Base-by-base conservation (phyloP, 768 basidiomycete genomes). In the Agaricus subrufescens region DNA sequence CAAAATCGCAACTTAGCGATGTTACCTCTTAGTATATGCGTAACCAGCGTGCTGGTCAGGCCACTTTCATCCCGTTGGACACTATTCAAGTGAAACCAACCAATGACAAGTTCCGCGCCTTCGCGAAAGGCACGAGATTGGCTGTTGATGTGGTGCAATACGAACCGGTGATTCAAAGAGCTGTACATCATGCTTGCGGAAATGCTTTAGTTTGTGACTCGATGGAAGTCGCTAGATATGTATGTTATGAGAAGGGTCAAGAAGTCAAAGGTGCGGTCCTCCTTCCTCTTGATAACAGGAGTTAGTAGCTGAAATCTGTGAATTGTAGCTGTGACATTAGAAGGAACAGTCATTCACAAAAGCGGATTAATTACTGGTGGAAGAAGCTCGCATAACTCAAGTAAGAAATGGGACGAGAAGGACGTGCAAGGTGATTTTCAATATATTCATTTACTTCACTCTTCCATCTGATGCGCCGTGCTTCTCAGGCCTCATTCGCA, bases 11-110 rank as follows among this genome's bases (percentile, higher is more conserved):
- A 15, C 38, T 30, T 30, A 31, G 37, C 37, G 52, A 31, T 61
- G 42, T 48, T 46, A 5, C n/a, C 23, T n/a, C 52, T 1, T 62
- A 94, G 89, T 98, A 97, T 69, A 84, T 99, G 83, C 88, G 94
- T 59, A 94, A 89, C 58, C 94, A 97, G 70, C 89, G 95, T 37
- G 85, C 90, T 0, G 97, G 96, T 1, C 92, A 94, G 71, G 96
- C 96, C 11, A 99, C 97, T 0, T 98, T 98, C 74, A 89, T 99
- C 46, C 97, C 97, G 0, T 85, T 99, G n/a, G 96, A 98, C 68
- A 95, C 94, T 8, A 96, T 98, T 61, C 91, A 94, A 66, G 88
- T 89, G 34, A 98, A 96, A 68, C 86, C 94, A 1, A 79, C 94
- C 60, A 94, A 94, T 61, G 97, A 98, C 73, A 94, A 94, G 68